Base-by-base conservation (phyloP, 2,329 filamentous ascomycete species). In the Hypomyces perniciosus region DNA sequence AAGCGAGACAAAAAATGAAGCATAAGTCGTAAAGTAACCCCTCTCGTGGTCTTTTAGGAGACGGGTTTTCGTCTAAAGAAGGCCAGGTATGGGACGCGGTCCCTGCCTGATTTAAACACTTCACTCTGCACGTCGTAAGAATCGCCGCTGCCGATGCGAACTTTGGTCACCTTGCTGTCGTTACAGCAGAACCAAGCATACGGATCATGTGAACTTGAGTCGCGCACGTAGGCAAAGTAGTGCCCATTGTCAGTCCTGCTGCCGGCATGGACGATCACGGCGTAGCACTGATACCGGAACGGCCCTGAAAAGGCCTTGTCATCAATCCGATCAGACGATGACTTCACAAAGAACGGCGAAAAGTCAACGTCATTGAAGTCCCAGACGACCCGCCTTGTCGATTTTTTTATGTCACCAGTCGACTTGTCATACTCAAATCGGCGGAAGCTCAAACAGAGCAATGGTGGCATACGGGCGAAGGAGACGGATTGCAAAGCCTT, bases 221-320 rank as follows among this genome's bases (percentile, higher is more conserved):
- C 81, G 41, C 80, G 79, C 54, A 87, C 80, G 52, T 86, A 83
- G 4, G 84, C 79, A 48, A 85, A 84, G 66, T 96, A 96, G 68
- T 96, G 91, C 0, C 91, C 91, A 46, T 80, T 81, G 35, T 81
- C 79, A 47, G 87, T 74, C 1, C 77, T 82, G 1, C 72, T 71
- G 26, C 91, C 91, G 4, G 80, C 69, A 65, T 96, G 91, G 55
- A 87, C 77, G 48, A 95, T 81, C 6, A 96, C 86, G 2, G 85
- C 92, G 64, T 95, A 96, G 47, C 88, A 85, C 62, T 95, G 86
- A 67, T 96, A 99, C 5, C 75, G 72, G 62, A 87, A 90, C 0
- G 87, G 85, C 1, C 68, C 70, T 2, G 61, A 59, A 51, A 78
- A 75, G 10, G 71, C 70, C 8, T 60, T 66, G 51, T 74, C 72